Evolutionary conservation across 176 grass and related monocot genomes (phyloP).

Genomic region (Carex myosuroides): DNA sequence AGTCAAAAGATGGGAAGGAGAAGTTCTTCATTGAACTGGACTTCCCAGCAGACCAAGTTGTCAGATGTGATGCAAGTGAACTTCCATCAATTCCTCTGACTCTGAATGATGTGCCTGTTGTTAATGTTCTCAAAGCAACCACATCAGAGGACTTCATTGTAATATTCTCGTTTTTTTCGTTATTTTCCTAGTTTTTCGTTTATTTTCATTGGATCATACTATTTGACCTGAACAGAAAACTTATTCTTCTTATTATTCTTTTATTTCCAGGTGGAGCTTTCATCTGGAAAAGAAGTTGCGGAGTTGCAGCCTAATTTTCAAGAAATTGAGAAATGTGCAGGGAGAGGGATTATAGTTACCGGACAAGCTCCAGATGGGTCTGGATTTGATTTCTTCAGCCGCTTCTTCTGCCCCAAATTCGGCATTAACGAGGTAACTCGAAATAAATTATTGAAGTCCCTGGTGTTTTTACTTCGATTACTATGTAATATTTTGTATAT

Average conservation of each 20-base stretch:
- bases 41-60: slow-evolving; percentile 49
- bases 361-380: slow-evolving; percentile 51
- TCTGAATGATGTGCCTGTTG: slow-evolving; percentile 36
- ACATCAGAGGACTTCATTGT: slow-evolving; percentile 27
- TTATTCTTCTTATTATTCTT: neutral
- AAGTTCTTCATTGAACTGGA: slow-evolving; percentile 58
- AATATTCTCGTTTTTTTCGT: neutral
- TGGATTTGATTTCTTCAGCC: slow-evolving; percentile 69
- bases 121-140: slow-evolving; percentile 48
- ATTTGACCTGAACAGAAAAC: neutral
- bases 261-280: slow-evolving; percentile 60
- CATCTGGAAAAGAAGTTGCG: slow-evolving; percentile 56
- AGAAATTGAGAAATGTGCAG: slow-evolving; percentile 40
- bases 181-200: neutral
- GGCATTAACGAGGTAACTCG: slow-evolving; percentile 64
- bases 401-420: slow-evolving; percentile 55
- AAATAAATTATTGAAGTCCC: neutral
- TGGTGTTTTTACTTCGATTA: neutral
- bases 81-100: slow-evolving; percentile 40
- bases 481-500: neutral
- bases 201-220: neutral
- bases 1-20: neutral
- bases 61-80: slow-evolving; percentile 27
- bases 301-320: slow-evolving; percentile 45
- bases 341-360: slow-evolving; percentile 51